Percentiles rank a stretch among this genome's conserved stretches.
phyloP scores from a whole-genome alignment of 257 asterid species.

The Scutellaria barbata region DNA sequence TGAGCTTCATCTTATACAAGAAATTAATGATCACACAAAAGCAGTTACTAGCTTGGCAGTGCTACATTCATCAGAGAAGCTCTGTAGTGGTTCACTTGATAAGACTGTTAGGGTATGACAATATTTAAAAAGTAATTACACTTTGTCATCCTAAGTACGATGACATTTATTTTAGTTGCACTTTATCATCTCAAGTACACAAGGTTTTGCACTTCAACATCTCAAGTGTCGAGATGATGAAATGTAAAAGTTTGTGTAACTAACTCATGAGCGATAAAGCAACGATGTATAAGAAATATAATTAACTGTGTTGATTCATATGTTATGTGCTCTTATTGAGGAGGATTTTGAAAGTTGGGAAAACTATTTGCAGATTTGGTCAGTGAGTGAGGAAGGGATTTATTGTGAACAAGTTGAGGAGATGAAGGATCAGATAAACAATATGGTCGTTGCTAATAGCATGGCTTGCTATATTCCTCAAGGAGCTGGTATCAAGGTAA shows the following conservation, averaged over 20 bases:
- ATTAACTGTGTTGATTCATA: background rate
- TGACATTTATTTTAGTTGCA: too few species aligned
- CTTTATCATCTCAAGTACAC: too few species aligned
- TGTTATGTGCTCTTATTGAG: background rate
- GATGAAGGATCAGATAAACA: slow-evolving; percentile 75
- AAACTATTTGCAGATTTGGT: slow-evolving; percentile 60
- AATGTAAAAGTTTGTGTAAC: too few species aligned
- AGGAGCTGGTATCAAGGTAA: slow-evolving; percentile 82
- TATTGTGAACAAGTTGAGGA: slow-evolving; percentile 72
- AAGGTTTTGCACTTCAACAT: too few species aligned
- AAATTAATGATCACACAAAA: slow-evolving; percentile 70
- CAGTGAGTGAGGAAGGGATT: slow-evolving; percentile 55
- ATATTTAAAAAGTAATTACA: too few species aligned
- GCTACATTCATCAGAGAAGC: slow-evolving; percentile 57
- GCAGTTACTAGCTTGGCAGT: slow-evolving; percentile 69
- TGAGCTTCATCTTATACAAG: slow-evolving; percentile 59
- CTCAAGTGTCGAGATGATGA: too few species aligned
- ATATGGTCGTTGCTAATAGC: slow-evolving; percentile 63
- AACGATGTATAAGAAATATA: too few species aligned
- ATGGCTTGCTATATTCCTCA: slow-evolving; percentile 79
- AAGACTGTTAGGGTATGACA: slow-evolving; percentile 67
- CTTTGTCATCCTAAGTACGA: too few species aligned
- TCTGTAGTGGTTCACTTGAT: slow-evolving; percentile 89
- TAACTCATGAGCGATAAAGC: too few species aligned
- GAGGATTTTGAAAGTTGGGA: slow-evolving; percentile 7